Conservation (phyloP, 345 rosid genomes). For the Arabis alpina region DNA sequence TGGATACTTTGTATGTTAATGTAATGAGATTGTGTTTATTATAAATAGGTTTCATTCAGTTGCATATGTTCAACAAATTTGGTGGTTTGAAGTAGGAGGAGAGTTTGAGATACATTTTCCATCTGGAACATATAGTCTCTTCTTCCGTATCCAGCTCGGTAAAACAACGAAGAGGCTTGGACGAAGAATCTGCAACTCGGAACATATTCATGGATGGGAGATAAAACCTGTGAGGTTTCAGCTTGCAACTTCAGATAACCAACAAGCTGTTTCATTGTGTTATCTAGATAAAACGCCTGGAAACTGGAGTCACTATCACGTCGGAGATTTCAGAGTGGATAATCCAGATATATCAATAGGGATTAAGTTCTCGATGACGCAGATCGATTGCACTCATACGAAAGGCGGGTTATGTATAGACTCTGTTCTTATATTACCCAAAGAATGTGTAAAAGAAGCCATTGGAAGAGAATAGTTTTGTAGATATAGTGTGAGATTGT, state of each 20-base stretch:
- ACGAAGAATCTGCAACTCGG: slow-evolving; percentile 67
- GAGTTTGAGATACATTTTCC: slow-evolving; percentile 83
- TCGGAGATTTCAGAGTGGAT: slow-evolving; percentile 71
- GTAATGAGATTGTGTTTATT: slow-evolving; percentile 7
- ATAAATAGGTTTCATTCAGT: slow-evolving; percentile 61
- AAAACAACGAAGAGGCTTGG: slow-evolving; percentile 66
- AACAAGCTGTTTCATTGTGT: slow-evolving; percentile 56
- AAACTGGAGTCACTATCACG: slow-evolving; percentile 73
- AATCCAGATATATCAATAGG: slow-evolving; percentile 37
- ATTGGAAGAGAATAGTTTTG: slow-evolving; percentile 26
- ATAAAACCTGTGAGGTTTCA: slow-evolving; percentile 79
- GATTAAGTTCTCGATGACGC: slow-evolving; percentile 75
- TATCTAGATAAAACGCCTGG: slow-evolving; percentile 61
- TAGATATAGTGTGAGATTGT: slow-evolving; percentile 37
- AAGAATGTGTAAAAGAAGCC: slow-evolving; percentile 46
- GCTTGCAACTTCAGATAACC: slow-evolving; percentile 78
- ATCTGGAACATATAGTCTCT: slow-evolving; percentile 70
- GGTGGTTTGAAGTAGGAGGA: slow-evolving; percentile 97
- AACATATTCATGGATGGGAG: slow-evolving; percentile 93
- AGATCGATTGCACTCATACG: slow-evolving; percentile 93
- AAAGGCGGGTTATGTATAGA: slow-evolving; percentile 94
- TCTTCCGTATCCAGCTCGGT: slow-evolving; percentile 82
- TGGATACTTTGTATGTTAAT: neutral
- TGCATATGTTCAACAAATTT: slow-evolving; percentile 91
- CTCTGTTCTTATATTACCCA: slow-evolving; percentile 65